phyloP scores from a whole-genome alignment of 2,329 filamentous ascomycete species.

The Kalmusia sp. region DNA sequence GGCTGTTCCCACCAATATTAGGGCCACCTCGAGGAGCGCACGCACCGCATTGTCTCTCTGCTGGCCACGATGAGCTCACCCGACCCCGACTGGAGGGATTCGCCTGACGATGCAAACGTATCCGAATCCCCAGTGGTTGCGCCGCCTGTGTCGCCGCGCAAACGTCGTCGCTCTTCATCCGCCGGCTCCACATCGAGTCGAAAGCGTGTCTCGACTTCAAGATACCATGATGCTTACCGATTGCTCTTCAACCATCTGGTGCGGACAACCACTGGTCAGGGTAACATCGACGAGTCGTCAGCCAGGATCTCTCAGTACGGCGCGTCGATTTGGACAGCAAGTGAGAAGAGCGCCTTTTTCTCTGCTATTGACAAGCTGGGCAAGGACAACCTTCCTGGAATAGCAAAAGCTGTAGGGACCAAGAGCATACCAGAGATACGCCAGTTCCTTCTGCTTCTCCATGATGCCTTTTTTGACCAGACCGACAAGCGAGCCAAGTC shows the following conservation, averaged over 20 bases:
- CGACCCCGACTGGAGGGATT: slow-evolving; percentile 12
- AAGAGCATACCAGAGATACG: slow-evolving; percentile 79
- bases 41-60: background rate
- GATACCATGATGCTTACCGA: slow-evolving; percentile 56
- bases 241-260: slow-evolving; percentile 43
- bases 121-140: slow-evolving; percentile 18
- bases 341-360: slow-evolving; percentile 77
- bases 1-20: background rate
- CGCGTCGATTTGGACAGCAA: slow-evolving; percentile 70
- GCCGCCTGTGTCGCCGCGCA: slow-evolving; percentile 25
- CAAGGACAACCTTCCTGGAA: slow-evolving; percentile 64
- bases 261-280: slow-evolving; percentile 22
- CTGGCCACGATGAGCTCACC: slow-evolving; percentile 17
- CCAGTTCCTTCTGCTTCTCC: slow-evolving; percentile 71
- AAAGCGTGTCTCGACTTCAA: slow-evolving; percentile 40
- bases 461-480: slow-evolving; percentile 54
- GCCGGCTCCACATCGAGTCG: slow-evolving; percentile 19
- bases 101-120: too few relatives aligned
- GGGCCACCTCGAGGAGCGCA: background rate
- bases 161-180: slow-evolving; percentile 33
- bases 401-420: slow-evolving; percentile 68
- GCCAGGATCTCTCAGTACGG: slow-evolving; percentile 67
- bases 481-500: slow-evolving; percentile 12
- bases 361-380: slow-evolving; percentile 69
- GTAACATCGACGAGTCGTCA: slow-evolving; percentile 11